Conservation (phyloP, 2,329 filamentous ascomycete species). For the Sclerotinia spermophila region DNA sequence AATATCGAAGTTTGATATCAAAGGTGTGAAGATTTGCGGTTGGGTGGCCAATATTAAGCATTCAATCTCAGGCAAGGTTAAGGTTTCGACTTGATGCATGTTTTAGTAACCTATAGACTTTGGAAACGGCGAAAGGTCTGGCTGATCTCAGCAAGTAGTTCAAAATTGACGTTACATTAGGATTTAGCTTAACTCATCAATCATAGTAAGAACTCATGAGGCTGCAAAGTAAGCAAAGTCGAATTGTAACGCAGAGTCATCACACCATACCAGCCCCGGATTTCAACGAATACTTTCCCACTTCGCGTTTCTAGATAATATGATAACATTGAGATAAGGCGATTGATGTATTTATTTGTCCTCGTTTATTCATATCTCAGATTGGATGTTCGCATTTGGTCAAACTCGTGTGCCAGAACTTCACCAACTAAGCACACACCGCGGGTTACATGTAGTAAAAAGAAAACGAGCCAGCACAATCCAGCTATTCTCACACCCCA, state of each 20-base stretch:
- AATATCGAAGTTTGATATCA: background rate
- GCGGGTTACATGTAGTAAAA: background rate
- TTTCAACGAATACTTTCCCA: background rate
- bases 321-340: background rate
- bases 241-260: background rate
- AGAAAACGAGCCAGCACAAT: background rate
- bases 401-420: background rate
- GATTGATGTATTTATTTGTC: background rate
- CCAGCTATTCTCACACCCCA: background rate
- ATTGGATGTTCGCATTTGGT: background rate
- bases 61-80: background rate
- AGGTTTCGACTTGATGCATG: background rate
- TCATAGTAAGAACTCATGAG: background rate
- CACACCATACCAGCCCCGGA: background rate
- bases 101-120: background rate
- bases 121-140: background rate
- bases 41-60: background rate
- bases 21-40: background rate
- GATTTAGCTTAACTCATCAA: background rate
- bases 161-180: background rate
- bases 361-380: background rate
- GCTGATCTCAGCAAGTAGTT: background rate
- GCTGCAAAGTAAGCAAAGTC: background rate
- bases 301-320: background rate
- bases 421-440: background rate